phyloP scores from a whole-genome alignment of 202 grass and related monocot genomes.

The Setaria italica region DNA sequence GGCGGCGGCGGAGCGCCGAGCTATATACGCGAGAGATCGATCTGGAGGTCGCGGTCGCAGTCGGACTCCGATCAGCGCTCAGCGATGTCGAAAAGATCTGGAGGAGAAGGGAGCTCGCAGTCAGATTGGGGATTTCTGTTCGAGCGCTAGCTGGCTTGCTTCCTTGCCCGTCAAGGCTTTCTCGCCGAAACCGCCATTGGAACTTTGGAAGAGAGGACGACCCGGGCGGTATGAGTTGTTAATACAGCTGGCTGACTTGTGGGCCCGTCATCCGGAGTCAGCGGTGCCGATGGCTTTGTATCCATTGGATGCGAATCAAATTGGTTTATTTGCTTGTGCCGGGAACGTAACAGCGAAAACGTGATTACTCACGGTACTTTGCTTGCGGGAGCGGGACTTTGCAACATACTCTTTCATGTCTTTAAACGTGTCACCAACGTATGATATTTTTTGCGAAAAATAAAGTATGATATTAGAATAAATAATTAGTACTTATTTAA shows the following conservation, averaged over 20 bases:
- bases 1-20: background rate
- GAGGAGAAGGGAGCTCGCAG: background rate
- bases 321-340: background rate
- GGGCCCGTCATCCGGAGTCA: background rate
- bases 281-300: background rate
- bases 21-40: background rate
- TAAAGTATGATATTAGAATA: too few species aligned
- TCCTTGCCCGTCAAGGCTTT: slow-evolving; percentile 2
- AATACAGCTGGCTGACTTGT: background rate
- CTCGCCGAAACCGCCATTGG: background rate
- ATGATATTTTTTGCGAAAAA: too few species aligned
- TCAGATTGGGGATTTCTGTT: background rate
- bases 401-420: too few species aligned
- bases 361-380: too few species aligned
- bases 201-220: background rate
- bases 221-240: background rate
- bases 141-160: background rate
- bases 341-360: background rate
- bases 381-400: too few species aligned
- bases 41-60: background rate
- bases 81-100: background rate
- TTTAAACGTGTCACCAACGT: too few species aligned
- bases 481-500: too few species aligned
- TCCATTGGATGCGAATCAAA: background rate
- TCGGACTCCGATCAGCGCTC: background rate